A percentile compares a stretch with the other conserved stretches of the same genome.
Evolutionary conservation across 106 monocot genomes (phyloP).

Genomic region (Acorus calamus): DNA sequence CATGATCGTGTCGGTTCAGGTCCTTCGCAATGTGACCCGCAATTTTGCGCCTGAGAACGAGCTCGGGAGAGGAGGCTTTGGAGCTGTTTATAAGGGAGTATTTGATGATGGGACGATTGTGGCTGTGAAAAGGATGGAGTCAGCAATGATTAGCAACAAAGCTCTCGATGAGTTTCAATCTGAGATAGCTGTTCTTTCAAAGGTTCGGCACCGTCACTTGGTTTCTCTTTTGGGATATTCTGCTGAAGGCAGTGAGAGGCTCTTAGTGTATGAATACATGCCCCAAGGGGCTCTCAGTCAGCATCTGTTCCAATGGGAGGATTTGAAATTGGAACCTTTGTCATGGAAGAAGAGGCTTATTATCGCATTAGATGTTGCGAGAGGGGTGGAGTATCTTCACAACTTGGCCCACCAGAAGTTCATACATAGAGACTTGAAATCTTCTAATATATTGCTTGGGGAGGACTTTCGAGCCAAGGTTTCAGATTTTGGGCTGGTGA

Average conservation of each 20-base stretch:
- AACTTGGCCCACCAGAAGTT: conserved; percentile 51
- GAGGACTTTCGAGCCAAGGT: conserved; percentile 64
- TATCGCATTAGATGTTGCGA: conserved; percentile 63
- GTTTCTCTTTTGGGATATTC: conserved; percentile 59
- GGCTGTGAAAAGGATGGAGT: conserved; percentile 72
- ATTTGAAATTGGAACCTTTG: conserved; percentile 35
- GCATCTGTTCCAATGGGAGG: conserved; percentile 51
- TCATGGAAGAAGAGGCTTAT: conserved; percentile 62
- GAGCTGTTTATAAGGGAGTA: conserved; percentile 64
- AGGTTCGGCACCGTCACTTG: conserved; percentile 56
- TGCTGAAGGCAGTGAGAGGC: conserved; percentile 43
- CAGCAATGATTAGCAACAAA: conserved; percentile 25
- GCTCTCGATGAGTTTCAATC: conserved; percentile 62
- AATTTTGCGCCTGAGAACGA: conserved; percentile 51
- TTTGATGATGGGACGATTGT: conserved; percentile 57
- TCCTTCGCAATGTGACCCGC: conserved; percentile 35
- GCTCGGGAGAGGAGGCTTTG: conserved; percentile 63
- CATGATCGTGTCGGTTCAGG: conserved; percentile 34
- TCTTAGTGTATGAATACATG: conserved; percentile 75
- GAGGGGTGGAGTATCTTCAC: conserved; percentile 73
- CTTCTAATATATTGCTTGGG: conserved; percentile 61
- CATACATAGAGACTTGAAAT: conserved; percentile 74
- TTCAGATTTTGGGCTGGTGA: conserved; percentile 66
- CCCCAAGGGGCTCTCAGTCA: conserved; percentile 56
- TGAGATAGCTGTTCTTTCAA: conserved; percentile 59